phyloP scores from a whole-genome alignment of 768 basidiomycete species.

The Podaxis pistillaris region DNA sequence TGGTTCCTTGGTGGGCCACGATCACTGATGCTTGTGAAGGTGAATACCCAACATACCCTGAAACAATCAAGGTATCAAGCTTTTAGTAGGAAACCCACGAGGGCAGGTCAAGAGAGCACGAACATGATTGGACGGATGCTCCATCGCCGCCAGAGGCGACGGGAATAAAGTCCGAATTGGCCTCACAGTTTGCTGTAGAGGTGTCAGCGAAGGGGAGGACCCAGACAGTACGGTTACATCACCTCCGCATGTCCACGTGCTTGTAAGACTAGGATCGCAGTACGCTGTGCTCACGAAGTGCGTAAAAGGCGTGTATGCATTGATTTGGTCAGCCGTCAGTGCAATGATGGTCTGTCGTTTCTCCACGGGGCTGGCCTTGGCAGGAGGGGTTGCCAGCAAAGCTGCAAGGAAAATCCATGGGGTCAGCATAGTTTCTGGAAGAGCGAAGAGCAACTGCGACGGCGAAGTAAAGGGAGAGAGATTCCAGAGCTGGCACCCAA shows the following conservation, averaged over 20 bases:
- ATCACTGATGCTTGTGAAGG: conserved; percentile 25
- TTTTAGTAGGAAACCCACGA: neutral
- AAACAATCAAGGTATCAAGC: neutral
- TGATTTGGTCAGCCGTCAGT: conserved; percentile 37
- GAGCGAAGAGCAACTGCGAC: neutral
- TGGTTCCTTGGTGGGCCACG: conserved; percentile 36
- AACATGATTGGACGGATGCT: conserved; percentile 40
- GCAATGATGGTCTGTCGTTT: conserved; percentile 29
- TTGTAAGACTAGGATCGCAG: conserved; percentile 39
- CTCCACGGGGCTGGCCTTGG: neutral
- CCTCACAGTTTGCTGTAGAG: conserved; percentile 1
- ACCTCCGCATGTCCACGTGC: conserved; percentile 58
- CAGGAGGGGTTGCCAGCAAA: neutral
- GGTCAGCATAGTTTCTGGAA: neutral
- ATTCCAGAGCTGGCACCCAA: neutral
- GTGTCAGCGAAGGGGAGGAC: neutral
- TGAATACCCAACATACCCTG: conserved; percentile 15
- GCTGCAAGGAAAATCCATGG: neutral
- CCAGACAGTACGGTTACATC: neutral
- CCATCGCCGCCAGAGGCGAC: conserved; percentile 52
- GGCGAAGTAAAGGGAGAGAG: neutral
- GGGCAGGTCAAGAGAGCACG: neutral
- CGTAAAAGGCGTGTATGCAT: conserved; percentile 43
- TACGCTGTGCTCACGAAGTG: conserved; percentile 48
- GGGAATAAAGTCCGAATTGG: conserved; percentile 39